These are phyloP conservation scores for Takakia lepidozioides DNA, from an alignment of 225 moss, liverwort and hornwort species.

Conservation along the genomic window DNA sequence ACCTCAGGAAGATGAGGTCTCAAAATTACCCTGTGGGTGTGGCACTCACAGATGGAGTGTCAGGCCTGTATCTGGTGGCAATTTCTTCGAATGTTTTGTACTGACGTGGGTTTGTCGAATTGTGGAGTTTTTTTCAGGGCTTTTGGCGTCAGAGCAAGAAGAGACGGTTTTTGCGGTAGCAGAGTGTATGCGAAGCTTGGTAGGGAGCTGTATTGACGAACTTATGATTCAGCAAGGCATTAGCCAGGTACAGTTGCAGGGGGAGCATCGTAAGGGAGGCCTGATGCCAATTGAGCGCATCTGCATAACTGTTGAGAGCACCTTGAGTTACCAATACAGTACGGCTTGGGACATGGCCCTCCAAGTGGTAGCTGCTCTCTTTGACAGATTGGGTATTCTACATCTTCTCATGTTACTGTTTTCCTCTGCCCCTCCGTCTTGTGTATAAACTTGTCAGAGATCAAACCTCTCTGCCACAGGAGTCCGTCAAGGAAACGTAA, in stretches of 20 bases:
- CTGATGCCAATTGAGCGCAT: conserved; percentile 72
- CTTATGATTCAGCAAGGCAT: conserved; percentile 64
- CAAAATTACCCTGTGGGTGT: no score
- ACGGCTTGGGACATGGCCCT: conserved; percentile 98
- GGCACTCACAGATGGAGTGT: no score
- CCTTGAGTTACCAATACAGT: conserved; percentile 91
- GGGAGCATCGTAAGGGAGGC: conserved; percentile 40
- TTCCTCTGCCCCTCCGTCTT: no score
- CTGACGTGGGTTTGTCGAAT: not conserved
- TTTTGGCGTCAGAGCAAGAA: conserved; percentile 84
- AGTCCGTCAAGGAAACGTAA: no score
- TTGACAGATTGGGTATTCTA: conserved; percentile 79
- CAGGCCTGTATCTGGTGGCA: no score
- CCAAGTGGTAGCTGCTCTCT: conserved; percentile 77
- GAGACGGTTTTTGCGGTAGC: conserved; percentile 77
- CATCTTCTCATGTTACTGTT: no score
- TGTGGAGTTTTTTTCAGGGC: conserved; percentile 19
- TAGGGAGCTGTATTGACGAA: conserved; percentile 72
- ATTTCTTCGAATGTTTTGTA: not conserved
- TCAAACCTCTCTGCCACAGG: no score
- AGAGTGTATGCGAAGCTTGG: conserved; percentile 69
- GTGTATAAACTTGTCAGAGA: no score
- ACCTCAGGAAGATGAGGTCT: no score
- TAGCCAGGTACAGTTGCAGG: conserved; percentile 37
- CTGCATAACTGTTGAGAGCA: conserved; percentile 82